These are phyloP conservation scores for Blastobotrys illinoisensis DNA, from an alignment of 1,139 yeast genomes.

Conservation along the genomic window DNA sequence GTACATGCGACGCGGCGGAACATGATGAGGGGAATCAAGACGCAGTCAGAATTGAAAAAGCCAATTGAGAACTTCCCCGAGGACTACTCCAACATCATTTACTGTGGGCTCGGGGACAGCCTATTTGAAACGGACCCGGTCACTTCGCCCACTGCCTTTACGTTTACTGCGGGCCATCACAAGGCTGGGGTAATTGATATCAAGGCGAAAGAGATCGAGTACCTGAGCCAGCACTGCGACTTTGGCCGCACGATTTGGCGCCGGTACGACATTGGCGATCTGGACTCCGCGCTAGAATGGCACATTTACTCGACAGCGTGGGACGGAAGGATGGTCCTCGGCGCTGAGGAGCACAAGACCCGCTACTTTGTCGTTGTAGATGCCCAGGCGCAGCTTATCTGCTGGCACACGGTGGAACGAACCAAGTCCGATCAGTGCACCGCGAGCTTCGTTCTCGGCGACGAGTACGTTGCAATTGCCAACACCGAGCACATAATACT, in stretches of 20 bases:
- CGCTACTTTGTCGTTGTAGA: neutral
- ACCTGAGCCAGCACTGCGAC: neutral
- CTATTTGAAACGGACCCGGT: neutral
- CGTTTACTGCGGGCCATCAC: neutral
- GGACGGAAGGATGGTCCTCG: neutral
- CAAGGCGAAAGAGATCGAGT: neutral
- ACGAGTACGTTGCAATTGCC: neutral
- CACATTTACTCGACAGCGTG: neutral
- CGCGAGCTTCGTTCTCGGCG: neutral
- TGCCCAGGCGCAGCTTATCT: neutral
- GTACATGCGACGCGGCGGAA: neutral
- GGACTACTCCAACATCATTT: neutral
- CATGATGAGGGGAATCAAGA: too few relatives aligned
- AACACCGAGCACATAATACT: neutral
- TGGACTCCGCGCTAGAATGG: neutral
- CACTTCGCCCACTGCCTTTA: neutral
- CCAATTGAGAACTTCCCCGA: neutral
- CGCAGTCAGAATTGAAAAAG: neutral
- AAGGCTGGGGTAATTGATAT: neutral
- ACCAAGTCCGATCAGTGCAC: neutral
- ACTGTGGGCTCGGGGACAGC: neutral
- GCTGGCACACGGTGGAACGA: neutral
- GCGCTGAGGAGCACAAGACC: neutral
- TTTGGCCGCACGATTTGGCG: neutral
- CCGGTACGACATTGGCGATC: neutral